These are phyloP conservation scores for Fusarium fujikuroi DNA, from an alignment of 2,329 filamentous ascomycete genomes.

Conservation along the genomic window DNA sequence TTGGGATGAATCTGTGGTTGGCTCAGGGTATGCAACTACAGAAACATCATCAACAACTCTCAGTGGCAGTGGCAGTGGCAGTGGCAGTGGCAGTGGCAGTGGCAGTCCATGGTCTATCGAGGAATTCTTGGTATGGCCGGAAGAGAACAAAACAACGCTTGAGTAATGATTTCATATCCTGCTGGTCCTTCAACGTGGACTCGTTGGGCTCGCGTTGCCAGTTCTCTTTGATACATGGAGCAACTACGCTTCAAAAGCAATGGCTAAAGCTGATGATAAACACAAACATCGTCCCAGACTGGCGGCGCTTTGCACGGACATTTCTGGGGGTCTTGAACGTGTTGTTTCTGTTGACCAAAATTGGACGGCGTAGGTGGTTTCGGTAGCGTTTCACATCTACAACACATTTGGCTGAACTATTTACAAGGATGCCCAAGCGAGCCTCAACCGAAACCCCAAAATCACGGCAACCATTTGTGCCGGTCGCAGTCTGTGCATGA, in stretches of 20 bases:
- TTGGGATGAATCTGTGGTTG: constrained; percentile 30
- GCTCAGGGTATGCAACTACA: constrained; percentile 8
- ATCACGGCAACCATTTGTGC: constrained; percentile 28
- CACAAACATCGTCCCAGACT: not conserved
- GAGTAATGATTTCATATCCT: not conserved
- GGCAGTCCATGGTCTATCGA: constrained; percentile 39
- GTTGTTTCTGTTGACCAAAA: constrained; percentile 17
- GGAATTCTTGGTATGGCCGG: constrained; percentile 39
- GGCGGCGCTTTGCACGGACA: not conserved
- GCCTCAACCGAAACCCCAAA: constrained; percentile 30
- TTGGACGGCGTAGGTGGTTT: constrained; percentile 34
- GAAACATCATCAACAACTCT: constrained; percentile 15
- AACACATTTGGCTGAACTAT: constrained; percentile 33
- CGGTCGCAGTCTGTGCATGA: constrained; percentile 15
- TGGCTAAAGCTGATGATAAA: not conserved
- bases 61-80: constrained; percentile 22
- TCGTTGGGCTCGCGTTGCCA: not conserved
- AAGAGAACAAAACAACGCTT: not conserved
- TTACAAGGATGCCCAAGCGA: constrained; percentile 34
- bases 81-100: constrained; percentile 21
- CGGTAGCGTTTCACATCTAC: constrained; percentile 38
- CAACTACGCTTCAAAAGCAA: not conserved
- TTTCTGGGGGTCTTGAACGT: not conserved
- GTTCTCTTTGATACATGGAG: not conserved
- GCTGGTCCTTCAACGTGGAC: too few relatives aligned